Evolutionary conservation across 495 filamentous ascomycete species (phyloP), one percentile per base, ranked within the genome.

Genomic region (Penicillium malachiteum): DNA sequence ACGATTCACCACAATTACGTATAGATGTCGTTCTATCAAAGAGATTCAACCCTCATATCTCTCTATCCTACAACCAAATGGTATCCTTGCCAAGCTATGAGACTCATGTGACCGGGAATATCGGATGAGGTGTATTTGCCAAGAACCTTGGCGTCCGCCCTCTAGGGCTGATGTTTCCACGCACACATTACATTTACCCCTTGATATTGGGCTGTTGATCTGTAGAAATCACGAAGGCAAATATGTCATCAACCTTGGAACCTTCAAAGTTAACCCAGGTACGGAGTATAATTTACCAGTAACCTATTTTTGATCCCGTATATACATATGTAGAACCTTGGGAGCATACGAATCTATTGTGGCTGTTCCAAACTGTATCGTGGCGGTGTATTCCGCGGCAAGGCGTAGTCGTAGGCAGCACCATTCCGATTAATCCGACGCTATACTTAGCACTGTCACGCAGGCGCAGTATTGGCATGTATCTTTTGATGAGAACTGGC

Each of bases 21-120:
- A 30, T 18, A 66, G 63, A 47, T 66, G 63, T 45, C 60, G 57
- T 10, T 58, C 54, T 10, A 63, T 63, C 48, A 48, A 45, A 11
- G 63, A 66, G 14, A 66, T 66, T 21, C 57, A 60, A n/a, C 49
- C 51, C 45, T 40, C 50, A 10, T 66, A 66, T 50, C 52, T 66
- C 30, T 66, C 63, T 0, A 52, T 66, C 17, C 35, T 66, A 32
- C 54, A 43, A 8, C 37, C 63, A 3, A 57, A 66, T 26, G 60
- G 60, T 1, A 54, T 63, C 34, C 45, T 66, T 1, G 55, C 60
- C 30, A 66, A 66, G 52, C 48, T 63, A 12, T 66, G 46, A 55
- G 31, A 8, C 51, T 50, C 50, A 50, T 35, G 50, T 34, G 55
- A 56, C 39, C 58, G 48, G 16, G 4, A 53, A 33, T 16, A 54